These are phyloP conservation scores for Agrocybe chaxingu DNA, from an alignment of 768 basidiomycete genomes.

Conservation along the genomic window DNA sequence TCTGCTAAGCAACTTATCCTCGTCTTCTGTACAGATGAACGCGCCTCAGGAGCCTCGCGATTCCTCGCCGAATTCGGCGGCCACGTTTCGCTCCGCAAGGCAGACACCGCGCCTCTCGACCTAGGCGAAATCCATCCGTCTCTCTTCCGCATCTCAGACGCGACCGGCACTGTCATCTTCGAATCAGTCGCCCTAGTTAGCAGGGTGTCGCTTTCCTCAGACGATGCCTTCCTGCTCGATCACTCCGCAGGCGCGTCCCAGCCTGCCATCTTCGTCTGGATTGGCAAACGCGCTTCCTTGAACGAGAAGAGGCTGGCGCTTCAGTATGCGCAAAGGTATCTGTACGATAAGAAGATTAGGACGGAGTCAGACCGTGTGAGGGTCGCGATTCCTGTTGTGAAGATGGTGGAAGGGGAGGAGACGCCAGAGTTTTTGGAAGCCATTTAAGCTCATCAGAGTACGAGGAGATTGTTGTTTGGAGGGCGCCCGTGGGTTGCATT, in stretches of 20 bases:
- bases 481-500: no score
- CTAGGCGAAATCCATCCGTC: constrained; percentile 10
- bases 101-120: constrained; percentile 6
- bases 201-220: constrained; percentile 36
- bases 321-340: constrained; percentile 54
- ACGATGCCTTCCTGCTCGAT: constrained; percentile 54
- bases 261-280: constrained; percentile 56
- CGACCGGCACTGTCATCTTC: constrained; percentile 36
- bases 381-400: constrained; percentile 43
- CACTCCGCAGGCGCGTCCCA: constrained; percentile 27
- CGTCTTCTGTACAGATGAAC: constrained; percentile 44
- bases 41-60: constrained; percentile 36
- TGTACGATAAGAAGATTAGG: constrained; percentile 36
- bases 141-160: constrained; percentile 45
- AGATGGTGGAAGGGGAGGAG: constrained; percentile 53
- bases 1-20: not conserved
- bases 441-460: not conserved
- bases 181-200: constrained; percentile 27
- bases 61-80: constrained; percentile 51
- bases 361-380: constrained; percentile 11
- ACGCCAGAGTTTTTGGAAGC: constrained; percentile 39
- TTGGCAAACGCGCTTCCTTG: constrained; percentile 47
- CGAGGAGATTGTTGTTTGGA: not conserved
- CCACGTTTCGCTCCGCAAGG: constrained; percentile 17
- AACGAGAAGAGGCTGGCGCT: constrained; percentile 47